Base-by-base conservation (phyloP, 1,284 basidiomycete genomes). In the Rhodofomes roseus region DNA sequence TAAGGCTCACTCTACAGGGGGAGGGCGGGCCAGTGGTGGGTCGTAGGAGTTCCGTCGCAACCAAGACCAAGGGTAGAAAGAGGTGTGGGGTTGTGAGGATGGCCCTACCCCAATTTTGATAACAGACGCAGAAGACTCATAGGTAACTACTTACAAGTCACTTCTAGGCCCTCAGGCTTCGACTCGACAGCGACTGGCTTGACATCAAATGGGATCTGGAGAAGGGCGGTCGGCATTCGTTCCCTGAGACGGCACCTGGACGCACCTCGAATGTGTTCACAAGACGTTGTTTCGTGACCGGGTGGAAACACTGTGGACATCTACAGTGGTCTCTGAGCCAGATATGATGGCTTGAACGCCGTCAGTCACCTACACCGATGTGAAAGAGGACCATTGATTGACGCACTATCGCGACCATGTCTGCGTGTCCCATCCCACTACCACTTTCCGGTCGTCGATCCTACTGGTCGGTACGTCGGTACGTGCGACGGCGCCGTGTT, bases 281-380 rank as follows among this genome's bases (percentile, higher is more conserved):
- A 12, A 98, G 75, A 11, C 96, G 82, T 73, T 98, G 96, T 71
- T 95, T 96, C 9, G 96, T 98, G 60, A 87, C 74, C 0, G 89
- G 78, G 74, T 98, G 96, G 70, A 92, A 96, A 74, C 95, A 98
- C 54, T 85, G 76, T 0, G 89, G 74, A 73, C 95, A 98, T 36
- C 95, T 83, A 70, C 96, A 99, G 70, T 98, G 96, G 70, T 93
- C 92, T 12, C 87, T 78, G 25, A 93, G 74, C 84, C 87, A 92
- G 48, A 89, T 76, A 68, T 89, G 80, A 71, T 91, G 86, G 69
- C 88, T 90, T 2, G 1, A 20, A 14, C 16, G 25, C 3, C n/a
- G 36, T 22, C 11, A 22, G 7, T 18, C 46, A 43, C 4, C 3
- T 25, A 16, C 50, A 25, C 23, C 9, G n/a, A 36, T 5, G 14